Percentiles rank a stretch among this genome's conserved stretches.
phyloP scores from a whole-genome alignment of 805 yeast genomes.

The Lachancea thermotolerans region DNA sequence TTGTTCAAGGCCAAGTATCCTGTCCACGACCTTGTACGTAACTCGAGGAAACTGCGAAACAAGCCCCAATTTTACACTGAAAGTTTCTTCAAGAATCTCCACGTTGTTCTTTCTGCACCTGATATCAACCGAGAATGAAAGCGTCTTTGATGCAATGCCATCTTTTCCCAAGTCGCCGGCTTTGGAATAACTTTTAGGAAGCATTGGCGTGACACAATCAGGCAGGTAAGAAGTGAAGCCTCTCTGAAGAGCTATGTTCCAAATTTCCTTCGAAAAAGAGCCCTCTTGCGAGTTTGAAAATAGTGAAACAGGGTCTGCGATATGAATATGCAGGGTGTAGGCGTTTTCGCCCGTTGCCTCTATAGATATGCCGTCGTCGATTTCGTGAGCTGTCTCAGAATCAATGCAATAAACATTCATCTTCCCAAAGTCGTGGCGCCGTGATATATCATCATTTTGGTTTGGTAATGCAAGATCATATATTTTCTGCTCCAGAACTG shows the following conservation, averaged over 20 bases:
- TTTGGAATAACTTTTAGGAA: constrained; percentile 51
- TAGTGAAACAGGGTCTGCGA: constrained; percentile 82
- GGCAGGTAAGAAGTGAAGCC: constrained; percentile 71
- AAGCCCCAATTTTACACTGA: constrained; percentile 35
- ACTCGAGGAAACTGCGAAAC: constrained; percentile 43
- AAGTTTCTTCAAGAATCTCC: constrained; percentile 20
- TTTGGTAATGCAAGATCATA: constrained; percentile 18
- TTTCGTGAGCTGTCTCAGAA: constrained; percentile 70
- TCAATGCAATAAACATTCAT: constrained; percentile 78
- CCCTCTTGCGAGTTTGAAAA: constrained; percentile 32
- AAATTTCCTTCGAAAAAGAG: constrained; percentile 18
- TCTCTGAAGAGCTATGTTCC: constrained; percentile 52
- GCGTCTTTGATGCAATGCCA: constrained; percentile 38
- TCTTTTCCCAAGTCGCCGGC: constrained; percentile 46
- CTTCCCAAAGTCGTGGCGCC: constrained; percentile 37
- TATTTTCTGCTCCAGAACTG: constrained; percentile 38
- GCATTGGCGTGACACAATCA: constrained; percentile 56
- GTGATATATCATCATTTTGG: constrained; percentile 10
- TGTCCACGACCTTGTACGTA: constrained; percentile 61
- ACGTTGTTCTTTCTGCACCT: constrained; percentile 22
- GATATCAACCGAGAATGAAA: constrained; percentile 39
- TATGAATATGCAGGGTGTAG: constrained; percentile 55
- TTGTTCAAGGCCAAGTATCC: constrained; percentile 30
- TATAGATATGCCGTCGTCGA: constrained; percentile 88
- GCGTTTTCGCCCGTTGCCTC: constrained; percentile 25